A percentile compares a stretch with the other conserved stretches of the same genome.
These are phyloP conservation scores for Calonectria hongkongensis DNA, from an alignment of 2,329 filamentous ascomycete species.

Conservation along the genomic window DNA sequence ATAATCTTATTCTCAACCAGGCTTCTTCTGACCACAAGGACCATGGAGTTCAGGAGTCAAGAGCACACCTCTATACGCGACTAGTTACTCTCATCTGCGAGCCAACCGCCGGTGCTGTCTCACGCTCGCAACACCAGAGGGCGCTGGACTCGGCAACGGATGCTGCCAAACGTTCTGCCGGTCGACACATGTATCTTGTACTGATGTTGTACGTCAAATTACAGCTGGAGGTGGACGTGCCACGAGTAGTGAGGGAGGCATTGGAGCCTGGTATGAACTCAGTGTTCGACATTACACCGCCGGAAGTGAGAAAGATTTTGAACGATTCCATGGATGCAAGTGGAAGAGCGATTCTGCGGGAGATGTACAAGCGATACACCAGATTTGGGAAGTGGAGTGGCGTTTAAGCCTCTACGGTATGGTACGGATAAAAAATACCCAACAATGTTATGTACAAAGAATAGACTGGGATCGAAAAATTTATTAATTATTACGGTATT, in stretches of 20 bases:
- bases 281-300: conserved; percentile 74
- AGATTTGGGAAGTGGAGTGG: conserved; percentile 80
- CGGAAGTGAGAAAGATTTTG: conserved; percentile 73
- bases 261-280: conserved; percentile 76
- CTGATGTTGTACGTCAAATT: conserved; percentile 76
- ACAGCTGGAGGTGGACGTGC: conserved; percentile 74
- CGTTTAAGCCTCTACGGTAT: conserved; percentile 61
- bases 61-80: conserved; percentile 72
- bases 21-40: conserved; percentile 44
- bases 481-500: conserved; percentile 49
- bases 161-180: conserved; percentile 76
- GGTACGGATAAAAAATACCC: conserved; percentile 49
- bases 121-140: conserved; percentile 65
- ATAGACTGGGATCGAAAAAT: conserved; percentile 38
- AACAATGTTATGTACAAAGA: conserved; percentile 30
- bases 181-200: conserved; percentile 77
- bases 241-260: conserved; percentile 70
- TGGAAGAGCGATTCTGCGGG: conserved; percentile 75
- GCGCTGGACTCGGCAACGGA: conserved; percentile 76
- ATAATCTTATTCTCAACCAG: conserved; percentile 67
- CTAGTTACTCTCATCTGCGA: conserved; percentile 77
- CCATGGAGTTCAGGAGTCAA: conserved; percentile 60
- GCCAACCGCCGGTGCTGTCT: conserved; percentile 74
- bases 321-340: conserved; percentile 76
- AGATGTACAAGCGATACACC: conserved; percentile 75